Evolutionary conservation across 164 flowering plant species (phyloP), one percentile per base, ranked within the genome.

Genomic region (Annona cherimola): DNA sequence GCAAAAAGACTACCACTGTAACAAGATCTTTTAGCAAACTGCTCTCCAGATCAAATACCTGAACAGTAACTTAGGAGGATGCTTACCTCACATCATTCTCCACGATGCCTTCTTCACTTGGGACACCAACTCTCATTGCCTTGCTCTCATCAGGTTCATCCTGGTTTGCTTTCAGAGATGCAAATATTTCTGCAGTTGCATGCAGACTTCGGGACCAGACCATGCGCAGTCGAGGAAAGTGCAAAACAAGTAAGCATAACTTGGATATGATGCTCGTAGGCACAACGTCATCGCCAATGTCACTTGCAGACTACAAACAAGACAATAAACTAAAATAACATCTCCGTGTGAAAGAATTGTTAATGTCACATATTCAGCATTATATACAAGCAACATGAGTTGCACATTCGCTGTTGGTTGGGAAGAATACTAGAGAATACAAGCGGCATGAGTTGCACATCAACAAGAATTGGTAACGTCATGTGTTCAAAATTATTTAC

Each of bases 141-240:
- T 81, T 93, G 50, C 76, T 78, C 74, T 86, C 91, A 73, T 93
- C 97, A 26, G 99, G 98, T 79, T 93, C 99, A 83, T 96, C 99
- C 74, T 96, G 98, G 75, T 96, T 96, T 69, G 95, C 87, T 83
- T 96, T 96, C 0, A 96, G 88, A 0, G 93, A 84, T 57, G 93
- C 84, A 83, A 96, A 96, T 80, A 93, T 93, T 71, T 93, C 98
- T 46, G 97, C 98, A 64, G 97, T 96, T 8, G 99, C 98, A 83
- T 96, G 93, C 83, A 96, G 82, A 75, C 96, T 92, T 66, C 99
- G 97, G 65, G 99, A 96, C 99, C 98, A 96, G 63, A 93, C 84
- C 63, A 96, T 83, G 26, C 99, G 91, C 67, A 96, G 80, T 9
- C 98, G 97, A 61, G 99, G 99, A 73, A 96, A 96, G 81, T 96